Percentiles rank a stretch among this genome's conserved stretches.
These are phyloP conservation scores for Coemansia aciculifera DNA, from an alignment of 192 early-diverging fungal species.

Conservation along the genomic window DNA sequence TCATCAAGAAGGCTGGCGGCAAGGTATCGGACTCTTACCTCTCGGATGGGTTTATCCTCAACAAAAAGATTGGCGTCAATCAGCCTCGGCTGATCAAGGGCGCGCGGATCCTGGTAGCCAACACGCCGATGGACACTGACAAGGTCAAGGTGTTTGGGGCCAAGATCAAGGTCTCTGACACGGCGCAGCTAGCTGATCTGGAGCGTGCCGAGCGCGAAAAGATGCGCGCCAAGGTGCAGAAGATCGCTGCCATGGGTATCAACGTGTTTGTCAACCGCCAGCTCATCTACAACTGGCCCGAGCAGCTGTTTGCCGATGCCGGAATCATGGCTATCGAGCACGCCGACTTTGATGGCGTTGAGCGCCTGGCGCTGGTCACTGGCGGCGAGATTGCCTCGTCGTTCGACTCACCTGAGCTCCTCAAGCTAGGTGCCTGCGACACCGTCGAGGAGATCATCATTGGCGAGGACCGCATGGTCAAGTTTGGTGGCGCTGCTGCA, in stretches of 20 bases:
- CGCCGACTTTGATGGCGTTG: constrained; percentile 98
- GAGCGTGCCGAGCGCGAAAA: constrained; percentile 98
- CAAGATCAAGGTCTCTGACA: constrained; percentile 91
- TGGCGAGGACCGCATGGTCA: constrained; percentile 97
- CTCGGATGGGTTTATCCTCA: constrained; percentile 95
- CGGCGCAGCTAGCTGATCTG: constrained; percentile 95
- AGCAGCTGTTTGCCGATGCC: constrained; percentile 97
- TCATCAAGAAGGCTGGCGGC: constrained; percentile 98
- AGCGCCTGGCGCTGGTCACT: constrained; percentile 94
- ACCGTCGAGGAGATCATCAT: constrained; percentile 98
- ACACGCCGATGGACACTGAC: constrained; percentile 99
- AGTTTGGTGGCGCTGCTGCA: constrained; percentile 93
- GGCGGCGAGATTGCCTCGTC: constrained; percentile 98
- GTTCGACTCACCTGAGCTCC: constrained; percentile 96
- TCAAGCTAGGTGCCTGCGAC: constrained; percentile 93
- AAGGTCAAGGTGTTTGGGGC: constrained; percentile 99
- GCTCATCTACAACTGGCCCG: constrained; percentile 99
- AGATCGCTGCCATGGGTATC: constrained; percentile 96
- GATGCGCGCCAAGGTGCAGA: constrained; percentile 98
- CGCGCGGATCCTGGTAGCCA: constrained; percentile 95
- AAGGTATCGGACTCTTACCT: constrained; percentile 93
- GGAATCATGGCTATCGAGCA: constrained; percentile 97
- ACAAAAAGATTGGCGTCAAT: constrained; percentile 99
- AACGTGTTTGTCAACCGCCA: constrained; percentile 99
- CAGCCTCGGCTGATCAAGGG: constrained; percentile 96